Percentiles rank a stretch among this genome's conserved stretches.
phyloP scores from a whole-genome alignment of 768 basidiomycete species.

The Suillus americanus region DNA sequence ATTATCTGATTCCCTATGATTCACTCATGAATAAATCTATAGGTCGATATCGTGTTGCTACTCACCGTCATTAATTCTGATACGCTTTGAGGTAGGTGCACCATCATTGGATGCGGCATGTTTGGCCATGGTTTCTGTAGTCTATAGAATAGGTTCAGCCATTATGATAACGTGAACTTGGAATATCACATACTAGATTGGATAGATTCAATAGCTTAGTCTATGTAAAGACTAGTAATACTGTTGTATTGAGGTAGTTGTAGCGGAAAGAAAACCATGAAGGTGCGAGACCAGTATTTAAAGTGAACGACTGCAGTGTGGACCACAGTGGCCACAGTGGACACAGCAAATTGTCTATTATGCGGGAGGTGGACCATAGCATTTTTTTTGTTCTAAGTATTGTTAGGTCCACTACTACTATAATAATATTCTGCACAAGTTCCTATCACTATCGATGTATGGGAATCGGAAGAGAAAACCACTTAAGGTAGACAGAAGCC shows the following conservation, averaged over 20 bases:
- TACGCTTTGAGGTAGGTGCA: background rate
- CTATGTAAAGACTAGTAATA: background rate
- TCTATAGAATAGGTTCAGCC: too few relatives aligned
- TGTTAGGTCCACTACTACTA: too few relatives aligned
- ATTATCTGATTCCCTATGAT: background rate
- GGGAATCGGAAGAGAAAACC: too few relatives aligned
- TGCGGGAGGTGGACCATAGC: too few relatives aligned
- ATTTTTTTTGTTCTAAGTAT: too few relatives aligned
- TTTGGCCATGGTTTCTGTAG: background rate
- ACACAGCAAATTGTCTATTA: background rate
- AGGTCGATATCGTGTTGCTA: background rate
- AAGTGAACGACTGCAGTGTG: background rate
- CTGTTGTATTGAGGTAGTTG: background rate
- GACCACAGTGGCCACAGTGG: background rate
- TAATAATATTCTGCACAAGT: too few relatives aligned
- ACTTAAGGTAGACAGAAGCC: background rate
- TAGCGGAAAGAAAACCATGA: background rate
- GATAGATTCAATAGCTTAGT: background rate
- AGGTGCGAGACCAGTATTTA: background rate
- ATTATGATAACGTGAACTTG: background rate
- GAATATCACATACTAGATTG: background rate
- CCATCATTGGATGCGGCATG: background rate
- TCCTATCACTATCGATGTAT: too few relatives aligned
- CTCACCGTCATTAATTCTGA: background rate
- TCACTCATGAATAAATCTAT: background rate